A percentile compares a stretch with the other conserved stretches of the same genome.
Conservation (phyloP, 805 yeast genomes). For the Candida sakaeoensis region DNA sequence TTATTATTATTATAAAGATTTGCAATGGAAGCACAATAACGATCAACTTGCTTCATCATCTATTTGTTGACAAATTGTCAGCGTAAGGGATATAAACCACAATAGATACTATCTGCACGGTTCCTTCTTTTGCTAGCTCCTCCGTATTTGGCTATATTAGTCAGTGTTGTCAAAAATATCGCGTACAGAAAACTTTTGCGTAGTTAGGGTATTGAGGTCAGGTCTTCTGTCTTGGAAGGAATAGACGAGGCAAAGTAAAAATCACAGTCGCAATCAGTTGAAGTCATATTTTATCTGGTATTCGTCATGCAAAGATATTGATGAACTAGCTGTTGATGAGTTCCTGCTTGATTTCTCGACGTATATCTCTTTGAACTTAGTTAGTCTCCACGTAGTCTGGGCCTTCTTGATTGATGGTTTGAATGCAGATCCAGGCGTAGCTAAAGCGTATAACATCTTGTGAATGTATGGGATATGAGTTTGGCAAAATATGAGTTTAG, state of each 20-base stretch:
- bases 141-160: not conserved
- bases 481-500: not conserved
- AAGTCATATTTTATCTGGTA: not conserved
- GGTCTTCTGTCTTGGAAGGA: no score
- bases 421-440: conserved; percentile 35
- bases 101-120: no score
- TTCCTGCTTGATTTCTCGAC: conserved; percentile 13
- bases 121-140: no score
- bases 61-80: not conserved
- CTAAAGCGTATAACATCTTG: conserved; percentile 18
- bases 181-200: not conserved
- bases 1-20: not conserved
- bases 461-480: not conserved
- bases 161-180: not conserved
- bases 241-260: no score
- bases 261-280: not conserved
- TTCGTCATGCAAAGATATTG: not conserved
- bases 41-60: not conserved
- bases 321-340: not conserved
- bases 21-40: not conserved
- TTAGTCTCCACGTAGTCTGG: conserved; percentile 33
- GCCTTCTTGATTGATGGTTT: conserved; percentile 32
- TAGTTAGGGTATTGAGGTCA: no score
- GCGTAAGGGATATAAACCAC: not conserved
- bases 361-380: conserved; percentile 31